These are phyloP conservation scores for Cyanodermella asteris DNA, from an alignment of 2,329 filamentous ascomycete genomes.

Conservation along the genomic window DNA sequence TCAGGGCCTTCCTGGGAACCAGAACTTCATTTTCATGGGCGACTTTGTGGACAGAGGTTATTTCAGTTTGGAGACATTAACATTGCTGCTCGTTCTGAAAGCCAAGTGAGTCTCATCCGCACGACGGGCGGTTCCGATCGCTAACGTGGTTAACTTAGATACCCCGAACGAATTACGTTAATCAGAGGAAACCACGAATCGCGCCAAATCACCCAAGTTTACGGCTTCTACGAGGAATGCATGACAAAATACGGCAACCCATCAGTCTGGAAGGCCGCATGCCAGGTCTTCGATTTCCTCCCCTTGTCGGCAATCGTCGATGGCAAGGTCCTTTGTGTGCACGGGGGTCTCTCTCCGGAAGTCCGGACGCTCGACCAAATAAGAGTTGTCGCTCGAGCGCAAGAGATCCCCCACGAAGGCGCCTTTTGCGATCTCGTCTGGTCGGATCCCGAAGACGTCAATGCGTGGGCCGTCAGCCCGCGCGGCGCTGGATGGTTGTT, in stretches of 20 bases:
- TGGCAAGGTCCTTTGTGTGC: constrained; percentile 9
- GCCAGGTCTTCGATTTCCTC: constrained; percentile 58
- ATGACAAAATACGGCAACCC: constrained; percentile 58
- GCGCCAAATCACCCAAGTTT: constrained; percentile 56
- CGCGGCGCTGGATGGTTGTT: constrained; percentile 44
- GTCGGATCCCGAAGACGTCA: constrained; percentile 52
- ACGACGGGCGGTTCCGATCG: constrained; percentile 1
- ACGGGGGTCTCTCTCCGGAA: constrained; percentile 35
- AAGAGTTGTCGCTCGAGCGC: constrained; percentile 48
- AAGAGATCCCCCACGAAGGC: constrained; percentile 57
- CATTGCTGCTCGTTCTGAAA: constrained; percentile 49
- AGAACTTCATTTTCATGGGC: constrained; percentile 51
- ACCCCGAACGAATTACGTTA: constrained; percentile 49
- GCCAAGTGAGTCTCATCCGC: constrained; percentile 33
- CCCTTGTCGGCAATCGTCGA: constrained; percentile 20
- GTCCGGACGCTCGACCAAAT: constrained; percentile 58
- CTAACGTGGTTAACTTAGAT: constrained; percentile 22
- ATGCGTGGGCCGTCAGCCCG: constrained; percentile 48
- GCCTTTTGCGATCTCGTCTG: constrained; percentile 59
- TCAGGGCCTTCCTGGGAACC: constrained; percentile 29
- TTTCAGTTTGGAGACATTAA: constrained; percentile 53
- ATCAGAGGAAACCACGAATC: constrained; percentile 58
- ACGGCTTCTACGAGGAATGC: constrained; percentile 61
- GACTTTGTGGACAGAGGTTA: constrained; percentile 58
- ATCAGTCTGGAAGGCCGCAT: constrained; percentile 59